Evolutionary conservation across 805 yeast species (phyloP), one percentile per base, ranked within the genome.

Genomic region (Suhomyces faveliae): DNA sequence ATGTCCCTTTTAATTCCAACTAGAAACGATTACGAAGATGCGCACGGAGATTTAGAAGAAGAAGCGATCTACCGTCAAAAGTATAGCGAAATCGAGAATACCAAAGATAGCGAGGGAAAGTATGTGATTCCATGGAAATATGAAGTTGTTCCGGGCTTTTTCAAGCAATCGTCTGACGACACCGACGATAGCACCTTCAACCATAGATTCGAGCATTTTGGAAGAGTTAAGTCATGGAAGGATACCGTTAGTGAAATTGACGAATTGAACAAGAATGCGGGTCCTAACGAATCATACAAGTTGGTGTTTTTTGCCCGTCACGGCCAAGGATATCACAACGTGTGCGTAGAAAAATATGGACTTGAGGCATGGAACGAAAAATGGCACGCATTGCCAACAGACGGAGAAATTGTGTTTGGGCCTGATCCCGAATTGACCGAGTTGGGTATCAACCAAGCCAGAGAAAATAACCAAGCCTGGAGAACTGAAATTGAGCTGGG

Each of bases 241-340:
- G 65, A 64, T 4, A 63, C 77, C 17, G 55, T 58, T 24, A 35
- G 30, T 1, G 64, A 68, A 25, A 45, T 80, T 24, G 53, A 58
- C 1, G 48, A 57, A 9, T 61, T 80, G 52, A 78, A 78, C 51
- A 44, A 47, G 2, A 39, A 55, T 5, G 71, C 76, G 15, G 49
- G 53, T 0, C 54, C 53, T 0, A 71, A 76, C 50, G 82, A 67
- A 37, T 49, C 52, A 29, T 80, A 70, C 61, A 82, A 81, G 55
- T 55, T 82, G 41, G 49, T 82, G 3, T 74, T 79, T 42, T 69
- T 79, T 46, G 84, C 85, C 9, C 72, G 89, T 59, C 89, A 84
- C 55, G 89, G 89, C 5, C 87, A 84, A 61, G 89, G 89, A 0
- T 78, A 65, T 58, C 90, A 84, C 52, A 84, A 84, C 55, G 68